Evolutionary conservation across 192 early-diverging fungal species (phyloP).

Genomic region (Powellomyces hirtus): DNA sequence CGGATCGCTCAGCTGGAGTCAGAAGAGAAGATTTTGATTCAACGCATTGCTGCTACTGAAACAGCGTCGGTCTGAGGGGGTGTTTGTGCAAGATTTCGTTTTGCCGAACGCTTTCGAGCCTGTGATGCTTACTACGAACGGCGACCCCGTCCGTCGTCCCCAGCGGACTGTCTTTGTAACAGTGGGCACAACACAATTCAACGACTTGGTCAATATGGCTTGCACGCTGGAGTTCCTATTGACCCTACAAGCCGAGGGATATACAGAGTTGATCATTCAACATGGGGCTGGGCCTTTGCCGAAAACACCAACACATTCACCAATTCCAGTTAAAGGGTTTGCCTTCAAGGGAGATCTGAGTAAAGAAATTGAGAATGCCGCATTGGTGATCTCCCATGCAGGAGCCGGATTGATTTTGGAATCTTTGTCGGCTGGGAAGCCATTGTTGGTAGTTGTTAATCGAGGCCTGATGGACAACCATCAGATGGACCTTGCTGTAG

Average conservation of each 20-base stretch:
- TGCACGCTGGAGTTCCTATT: conserved; percentile 48
- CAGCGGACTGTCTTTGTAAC: conserved; percentile 73
- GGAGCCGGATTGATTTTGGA: conserved; percentile 90
- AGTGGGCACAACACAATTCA: conserved; percentile 91
- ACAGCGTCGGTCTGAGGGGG: no score
- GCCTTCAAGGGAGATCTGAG: conserved; percentile 56
- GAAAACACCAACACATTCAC: neutral
- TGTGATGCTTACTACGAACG: no score
- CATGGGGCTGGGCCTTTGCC: conserved; percentile 16
- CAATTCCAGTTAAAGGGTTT: conserved; percentile 29
- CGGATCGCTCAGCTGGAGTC: no score
- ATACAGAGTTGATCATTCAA: conserved; percentile 45
- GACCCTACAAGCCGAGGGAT: conserved; percentile 46
- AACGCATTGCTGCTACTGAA: no score
- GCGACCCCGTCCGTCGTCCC: no score
- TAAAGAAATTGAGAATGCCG: conserved; percentile 58
- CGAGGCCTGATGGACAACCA: conserved; percentile 79
- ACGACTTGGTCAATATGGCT: conserved; percentile 60
- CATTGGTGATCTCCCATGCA: conserved; percentile 80
- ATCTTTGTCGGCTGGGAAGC: conserved; percentile 52
- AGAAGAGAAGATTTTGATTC: no score
- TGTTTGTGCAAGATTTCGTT: no score
- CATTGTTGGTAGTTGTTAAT: conserved; percentile 75
- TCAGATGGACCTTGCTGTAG: conserved; percentile 77
- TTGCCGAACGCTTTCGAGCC: no score